Evolutionary conservation across 257 asterid genomes (phyloP), one percentile per base, ranked within the genome.

Genomic region (Euphrasia confusa): DNA sequence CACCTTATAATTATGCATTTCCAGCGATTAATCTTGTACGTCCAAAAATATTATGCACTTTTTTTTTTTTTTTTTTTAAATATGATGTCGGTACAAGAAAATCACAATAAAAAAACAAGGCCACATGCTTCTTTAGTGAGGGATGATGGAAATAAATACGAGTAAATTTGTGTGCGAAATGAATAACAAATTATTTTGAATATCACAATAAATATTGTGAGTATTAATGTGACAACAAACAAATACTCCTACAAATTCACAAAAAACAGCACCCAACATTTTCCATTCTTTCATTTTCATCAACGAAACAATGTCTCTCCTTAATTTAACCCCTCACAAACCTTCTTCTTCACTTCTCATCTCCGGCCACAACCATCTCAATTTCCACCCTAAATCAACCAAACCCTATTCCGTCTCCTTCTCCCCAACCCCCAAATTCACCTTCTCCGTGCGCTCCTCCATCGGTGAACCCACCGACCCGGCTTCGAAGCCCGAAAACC

Each of bases 251-350:
- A n/a, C n/a, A 48, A 48, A 15, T 49, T 15, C 27, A 49, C 55
- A 53, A 18, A 21, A 5, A 1, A 12, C 54, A 13, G 15, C 17
- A 18, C 13, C 0, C 12, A 17, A 13, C 54, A 48, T 2, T 5
- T 2, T 52, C 6, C 32, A n/a, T 21, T 21, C 54, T 2, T 30
- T 30, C 17, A 47, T 13, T 47, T 13, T n/a, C 18, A 5, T 15
- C 56, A 7, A 21, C 2, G n/a, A n/a, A 53, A 53, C 33, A 53
- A 53, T 53, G 88, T 64, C 84, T 35, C 74, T 79, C 69, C 72
- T 77, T 35, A 21, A 21, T 21, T 75, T 75, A 26, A 68, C 45
- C 73, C 73, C 79, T 50, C 24, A 5, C 55, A 60, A 52, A 14
- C 69, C 72, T 14, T 64, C 60, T 55, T 27, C 77, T 55, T 27